Percentiles rank a stretch among this genome's conserved stretches.
Evolutionary conservation across 345 rosid genomes (phyloP).

Genomic region (Acer saccharum): DNA sequence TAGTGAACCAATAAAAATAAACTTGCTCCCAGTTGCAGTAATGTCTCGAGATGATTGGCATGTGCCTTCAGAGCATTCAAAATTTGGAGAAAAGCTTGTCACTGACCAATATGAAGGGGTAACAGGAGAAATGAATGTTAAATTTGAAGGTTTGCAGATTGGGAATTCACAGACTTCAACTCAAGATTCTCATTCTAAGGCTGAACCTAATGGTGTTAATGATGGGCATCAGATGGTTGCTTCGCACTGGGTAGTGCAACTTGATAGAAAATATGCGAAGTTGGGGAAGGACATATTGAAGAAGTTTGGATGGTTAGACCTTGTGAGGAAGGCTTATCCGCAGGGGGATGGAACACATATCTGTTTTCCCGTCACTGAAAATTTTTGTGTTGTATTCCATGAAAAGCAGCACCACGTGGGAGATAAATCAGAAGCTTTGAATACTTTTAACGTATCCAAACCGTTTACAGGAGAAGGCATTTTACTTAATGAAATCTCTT

Average conservation of each 20-base stretch:
- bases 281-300: constrained; percentile 79
- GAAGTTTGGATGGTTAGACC: constrained; percentile 88
- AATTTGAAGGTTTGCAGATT: too few relatives aligned
- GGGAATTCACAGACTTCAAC: too few relatives aligned
- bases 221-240: too few relatives aligned
- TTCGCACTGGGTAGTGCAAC: constrained; percentile 5
- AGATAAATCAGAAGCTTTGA: constrained; percentile 33
- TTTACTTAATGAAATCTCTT: constrained; percentile 44
- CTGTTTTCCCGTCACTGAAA: constrained; percentile 82
- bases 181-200: too few relatives aligned
- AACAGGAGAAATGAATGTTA: too few relatives aligned
- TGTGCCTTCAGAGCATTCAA: too few relatives aligned
- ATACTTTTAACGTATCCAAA: constrained; percentile 28
- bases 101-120: too few relatives aligned
- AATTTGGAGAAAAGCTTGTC: too few relatives aligned
- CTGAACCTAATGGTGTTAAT: too few relatives aligned
- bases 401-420: constrained; percentile 34
- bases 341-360: constrained; percentile 51
- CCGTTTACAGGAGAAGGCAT: constrained; percentile 28
- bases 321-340: constrained; percentile 62
- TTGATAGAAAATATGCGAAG: constrained; percentile 71
- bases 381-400: constrained; percentile 48
- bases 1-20: constrained; percentile 29
- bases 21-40: too few relatives aligned
- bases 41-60: too few relatives aligned